These are phyloP conservation scores for Flaveria linearis DNA, from an alignment of 129 eudicot genomes.

Conservation along the genomic window DNA sequence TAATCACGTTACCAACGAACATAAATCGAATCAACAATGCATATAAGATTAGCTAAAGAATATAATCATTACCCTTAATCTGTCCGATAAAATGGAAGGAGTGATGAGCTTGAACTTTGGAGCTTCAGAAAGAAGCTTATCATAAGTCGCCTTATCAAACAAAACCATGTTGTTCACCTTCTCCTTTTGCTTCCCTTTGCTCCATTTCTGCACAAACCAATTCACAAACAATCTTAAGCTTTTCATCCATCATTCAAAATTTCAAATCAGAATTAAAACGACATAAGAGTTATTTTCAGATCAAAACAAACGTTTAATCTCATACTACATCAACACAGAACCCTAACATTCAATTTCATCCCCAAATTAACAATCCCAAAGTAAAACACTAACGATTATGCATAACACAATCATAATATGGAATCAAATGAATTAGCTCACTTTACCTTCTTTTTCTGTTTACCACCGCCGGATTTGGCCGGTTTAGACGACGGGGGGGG, in stretches of 20 bases:
- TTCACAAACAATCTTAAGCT: constrained; percentile 2
- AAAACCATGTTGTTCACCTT: constrained; percentile 99
- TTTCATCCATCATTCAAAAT: no score
- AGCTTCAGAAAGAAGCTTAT: constrained; percentile 88
- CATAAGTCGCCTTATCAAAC: constrained; percentile 87
- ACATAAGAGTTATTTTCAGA: not conserved
- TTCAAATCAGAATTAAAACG: not conserved
- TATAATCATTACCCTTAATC: constrained; percentile 65
- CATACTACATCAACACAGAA: not conserved
- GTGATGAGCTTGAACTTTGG: constrained; percentile 89
- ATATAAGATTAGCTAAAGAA: not conserved
- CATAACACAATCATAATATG: not conserved
- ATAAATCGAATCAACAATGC: not conserved
- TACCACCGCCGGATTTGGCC: constrained; percentile 92
- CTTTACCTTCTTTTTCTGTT: constrained; percentile 88
- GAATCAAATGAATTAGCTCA: not conserved
- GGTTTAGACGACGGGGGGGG: constrained; percentile 94
- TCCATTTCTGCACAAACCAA: constrained; percentile 73
- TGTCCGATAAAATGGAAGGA: constrained; percentile 82
- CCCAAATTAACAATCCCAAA: not conserved
- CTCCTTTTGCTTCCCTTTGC: constrained; percentile 99
- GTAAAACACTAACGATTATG: not conserved
- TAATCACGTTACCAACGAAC: no score
- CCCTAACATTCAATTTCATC: not conserved
- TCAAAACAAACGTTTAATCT: not conserved